These are phyloP conservation scores for Boeremia exigua DNA, from an alignment of 2,329 filamentous ascomycete genomes.

Conservation along the genomic window DNA sequence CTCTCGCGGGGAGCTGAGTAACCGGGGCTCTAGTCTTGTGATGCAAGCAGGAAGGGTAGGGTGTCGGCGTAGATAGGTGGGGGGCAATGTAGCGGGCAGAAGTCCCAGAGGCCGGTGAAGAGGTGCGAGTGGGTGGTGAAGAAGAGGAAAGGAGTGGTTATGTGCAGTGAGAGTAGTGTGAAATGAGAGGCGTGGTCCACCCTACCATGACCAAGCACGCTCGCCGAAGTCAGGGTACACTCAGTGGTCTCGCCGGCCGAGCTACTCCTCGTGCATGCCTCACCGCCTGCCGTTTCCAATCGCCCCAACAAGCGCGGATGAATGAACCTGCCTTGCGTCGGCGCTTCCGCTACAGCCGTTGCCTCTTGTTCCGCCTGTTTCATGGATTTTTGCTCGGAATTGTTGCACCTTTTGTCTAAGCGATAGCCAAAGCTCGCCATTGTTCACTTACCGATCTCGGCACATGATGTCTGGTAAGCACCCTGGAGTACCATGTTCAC, in stretches of 20 bases:
- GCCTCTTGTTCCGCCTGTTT: slow-evolving; percentile 3
- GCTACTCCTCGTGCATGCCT: slow-evolving; percentile 22
- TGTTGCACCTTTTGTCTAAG: slow-evolving; percentile 5
- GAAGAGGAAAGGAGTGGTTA: slow-evolving; percentile 12
- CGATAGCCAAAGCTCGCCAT: neutral
- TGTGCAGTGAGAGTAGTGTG: slow-evolving; percentile 10
- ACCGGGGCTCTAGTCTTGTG: slow-evolving; percentile 18
- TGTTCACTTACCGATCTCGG: slow-evolving; percentile 10
- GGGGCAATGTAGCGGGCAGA: neutral
- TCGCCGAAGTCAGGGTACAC: slow-evolving; percentile 27
- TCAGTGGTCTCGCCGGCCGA: slow-evolving; percentile 20
- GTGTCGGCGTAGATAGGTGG: neutral
- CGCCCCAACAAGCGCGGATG: slow-evolving; percentile 9
- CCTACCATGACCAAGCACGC: slow-evolving; percentile 25
- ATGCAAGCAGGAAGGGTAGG: slow-evolving; percentile 14
- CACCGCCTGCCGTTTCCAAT: slow-evolving; percentile 24
- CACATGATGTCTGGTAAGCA: slow-evolving; percentile 11
- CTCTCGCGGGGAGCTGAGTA: slow-evolving; percentile 4
- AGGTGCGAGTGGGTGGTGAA: slow-evolving; percentile 15
- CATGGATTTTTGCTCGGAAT: slow-evolving; percentile 2
- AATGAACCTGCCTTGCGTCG: slow-evolving; percentile 1
- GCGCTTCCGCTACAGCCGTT: slow-evolving; percentile 14
- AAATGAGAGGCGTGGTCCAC: slow-evolving; percentile 11
- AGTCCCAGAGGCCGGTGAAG: slow-evolving; percentile 10
- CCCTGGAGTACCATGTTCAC: slow-evolving; percentile 7